These are phyloP conservation scores for Stevia rebaudiana DNA, from an alignment of 140 eudicot species.

Conservation along the genomic window DNA sequence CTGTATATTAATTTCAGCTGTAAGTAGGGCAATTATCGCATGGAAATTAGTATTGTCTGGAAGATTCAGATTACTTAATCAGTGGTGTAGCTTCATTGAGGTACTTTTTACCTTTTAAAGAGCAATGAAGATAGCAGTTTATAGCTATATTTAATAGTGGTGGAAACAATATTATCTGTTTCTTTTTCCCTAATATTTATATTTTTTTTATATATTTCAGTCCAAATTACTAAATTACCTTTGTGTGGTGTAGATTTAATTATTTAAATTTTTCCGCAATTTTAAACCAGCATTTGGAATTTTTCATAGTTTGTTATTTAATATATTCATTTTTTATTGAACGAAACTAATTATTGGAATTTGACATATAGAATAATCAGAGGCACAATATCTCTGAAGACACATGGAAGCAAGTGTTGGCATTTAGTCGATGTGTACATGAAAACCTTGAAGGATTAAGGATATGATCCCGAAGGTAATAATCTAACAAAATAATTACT, in stretches of 20 bases:
- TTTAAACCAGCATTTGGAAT: background rate
- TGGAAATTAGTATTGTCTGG: constrained; percentile 77
- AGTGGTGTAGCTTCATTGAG: constrained; percentile 84
- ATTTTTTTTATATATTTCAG: background rate
- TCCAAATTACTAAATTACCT: background rate
- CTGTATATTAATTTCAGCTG: constrained; percentile 44
- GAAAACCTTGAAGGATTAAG: constrained; percentile 88
- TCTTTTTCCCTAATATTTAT: background rate
- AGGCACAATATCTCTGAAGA: constrained; percentile 89
- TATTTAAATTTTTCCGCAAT: background rate
- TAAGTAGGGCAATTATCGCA: constrained; percentile 69
- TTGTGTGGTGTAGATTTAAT: background rate
- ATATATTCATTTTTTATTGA: background rate
- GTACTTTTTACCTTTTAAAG: constrained; percentile 30
- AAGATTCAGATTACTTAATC: constrained; percentile 74
- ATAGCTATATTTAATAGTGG: background rate
- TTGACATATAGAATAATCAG: constrained; percentile 52
- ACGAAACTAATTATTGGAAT: constrained; percentile 12
- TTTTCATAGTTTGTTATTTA: background rate
- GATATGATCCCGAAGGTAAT: constrained; percentile 83
- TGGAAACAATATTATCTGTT: background rate
- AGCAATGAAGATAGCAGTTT: background rate
- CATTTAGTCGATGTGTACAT: constrained; percentile 86
- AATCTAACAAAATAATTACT: constrained; percentile 5
- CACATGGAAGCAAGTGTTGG: constrained; percentile 86